Conservation (phyloP, 2,329 filamentous ascomycete species). For the Plenodomus biglobosus region DNA sequence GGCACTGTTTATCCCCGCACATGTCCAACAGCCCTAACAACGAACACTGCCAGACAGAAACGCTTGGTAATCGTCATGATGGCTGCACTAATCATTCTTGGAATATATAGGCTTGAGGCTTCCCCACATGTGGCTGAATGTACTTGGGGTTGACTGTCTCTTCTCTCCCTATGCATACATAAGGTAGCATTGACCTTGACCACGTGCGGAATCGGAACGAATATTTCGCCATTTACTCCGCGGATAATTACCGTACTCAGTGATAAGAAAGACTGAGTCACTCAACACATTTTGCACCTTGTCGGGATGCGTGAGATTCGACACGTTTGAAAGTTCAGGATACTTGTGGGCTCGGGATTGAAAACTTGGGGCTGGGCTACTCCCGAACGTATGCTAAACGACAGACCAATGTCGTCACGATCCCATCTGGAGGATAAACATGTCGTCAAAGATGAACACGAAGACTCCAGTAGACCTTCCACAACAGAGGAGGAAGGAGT, state of each 20-base stretch:
- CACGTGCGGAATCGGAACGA: neutral
- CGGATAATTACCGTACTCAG: neutral
- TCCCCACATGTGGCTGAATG: neutral
- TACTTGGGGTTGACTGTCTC: constrained; percentile 1
- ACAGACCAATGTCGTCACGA: constrained; percentile 5
- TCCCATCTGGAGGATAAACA: constrained; percentile 20
- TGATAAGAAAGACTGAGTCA: neutral
- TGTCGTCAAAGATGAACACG: constrained; percentile 16
- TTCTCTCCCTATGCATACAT: neutral
- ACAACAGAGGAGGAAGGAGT: constrained; percentile 1
- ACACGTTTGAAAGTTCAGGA: neutral
- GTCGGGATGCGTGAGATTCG: neutral
- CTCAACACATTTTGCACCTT: neutral
- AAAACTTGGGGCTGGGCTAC: neutral
- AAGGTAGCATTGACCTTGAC: neutral
- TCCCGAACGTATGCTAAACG: neutral
- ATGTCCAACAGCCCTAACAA: constrained; percentile 1
- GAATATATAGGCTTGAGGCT: constrained; percentile 2
- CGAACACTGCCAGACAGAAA: constrained; percentile 7
- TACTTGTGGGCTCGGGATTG: too few species aligned
- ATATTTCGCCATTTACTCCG: neutral
- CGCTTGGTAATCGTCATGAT: constrained; percentile 32
- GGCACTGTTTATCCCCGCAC: constrained; percentile 29
- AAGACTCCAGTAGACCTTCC: constrained; percentile 16
- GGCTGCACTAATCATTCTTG: constrained; percentile 3